These are phyloP conservation scores for Suhomyces prunicola DNA, from an alignment of 805 yeast genomes.

Conservation along the genomic window DNA sequence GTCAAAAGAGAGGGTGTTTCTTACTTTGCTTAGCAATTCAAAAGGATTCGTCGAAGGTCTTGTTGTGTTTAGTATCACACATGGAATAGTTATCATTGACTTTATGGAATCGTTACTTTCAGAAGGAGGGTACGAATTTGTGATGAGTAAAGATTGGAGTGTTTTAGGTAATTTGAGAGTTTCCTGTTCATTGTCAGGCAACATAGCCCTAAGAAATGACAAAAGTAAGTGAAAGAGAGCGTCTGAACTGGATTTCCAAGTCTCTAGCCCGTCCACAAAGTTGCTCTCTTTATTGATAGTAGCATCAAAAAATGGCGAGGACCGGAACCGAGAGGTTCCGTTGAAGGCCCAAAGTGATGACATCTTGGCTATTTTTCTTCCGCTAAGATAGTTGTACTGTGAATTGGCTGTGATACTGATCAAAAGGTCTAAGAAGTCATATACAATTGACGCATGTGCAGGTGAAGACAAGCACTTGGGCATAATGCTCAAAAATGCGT, in stretches of 20 bases:
- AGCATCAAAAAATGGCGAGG: conserved; percentile 37
- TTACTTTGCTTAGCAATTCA: conserved; percentile 53
- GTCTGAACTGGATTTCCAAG: conserved; percentile 79
- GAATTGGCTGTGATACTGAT: conserved; percentile 78
- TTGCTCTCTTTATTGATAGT: conserved; percentile 29
- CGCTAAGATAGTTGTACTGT: conserved; percentile 72
- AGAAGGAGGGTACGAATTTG: conserved; percentile 75
- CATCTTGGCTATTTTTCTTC: conserved; percentile 75
- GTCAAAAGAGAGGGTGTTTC: conserved; percentile 60
- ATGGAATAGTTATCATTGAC: conserved; percentile 52
- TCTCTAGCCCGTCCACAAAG: conserved; percentile 67
- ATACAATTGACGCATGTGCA: conserved; percentile 85
- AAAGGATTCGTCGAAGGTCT: conserved; percentile 45
- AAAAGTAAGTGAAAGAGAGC: conserved; percentile 80
- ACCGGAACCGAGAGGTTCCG: conserved; percentile 27
- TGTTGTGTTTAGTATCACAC: conserved; percentile 58
- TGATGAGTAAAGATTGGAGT: conserved; percentile 60
- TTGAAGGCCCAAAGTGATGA: conserved; percentile 89
- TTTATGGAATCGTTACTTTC: conserved; percentile 30
- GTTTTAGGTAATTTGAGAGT: conserved; percentile 60
- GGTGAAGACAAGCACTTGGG: conserved; percentile 81
- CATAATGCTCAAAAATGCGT: conserved; percentile 76
- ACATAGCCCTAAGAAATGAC: conserved; percentile 75
- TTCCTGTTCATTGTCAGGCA: conserved; percentile 62
- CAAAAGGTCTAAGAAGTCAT: conserved; percentile 79